A percentile compares a stretch with the other conserved stretches of the same genome.
Evolutionary conservation across 352 stramenopile species (phyloP).

Genomic region (Pythium scleroteichum): DNA sequence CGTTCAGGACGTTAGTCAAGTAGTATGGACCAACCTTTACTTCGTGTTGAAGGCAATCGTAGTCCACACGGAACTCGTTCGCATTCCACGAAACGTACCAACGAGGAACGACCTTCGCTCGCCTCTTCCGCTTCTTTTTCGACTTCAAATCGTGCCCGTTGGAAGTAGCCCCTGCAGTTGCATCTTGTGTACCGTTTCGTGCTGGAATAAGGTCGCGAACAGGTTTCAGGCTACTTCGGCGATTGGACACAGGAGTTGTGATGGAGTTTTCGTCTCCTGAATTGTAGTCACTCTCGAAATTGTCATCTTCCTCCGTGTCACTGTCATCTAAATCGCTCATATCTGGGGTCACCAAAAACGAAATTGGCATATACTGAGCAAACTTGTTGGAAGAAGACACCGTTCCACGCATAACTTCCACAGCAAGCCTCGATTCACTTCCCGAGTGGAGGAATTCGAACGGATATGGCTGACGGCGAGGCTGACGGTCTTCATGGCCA

Average conservation of each 20-base stretch:
- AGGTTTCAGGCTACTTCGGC: slow-evolving; percentile 36
- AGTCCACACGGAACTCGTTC: slow-evolving; percentile 85
- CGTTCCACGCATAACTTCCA: slow-evolving; percentile 73
- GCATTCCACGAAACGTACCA: slow-evolving; percentile 88
- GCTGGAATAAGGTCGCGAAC: slow-evolving; percentile 18
- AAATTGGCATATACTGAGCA: slow-evolving; percentile 73
- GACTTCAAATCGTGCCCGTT: slow-evolving; percentile 35
- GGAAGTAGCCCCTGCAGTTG: slow-evolving; percentile 7
- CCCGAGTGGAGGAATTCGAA: slow-evolving; percentile 79
- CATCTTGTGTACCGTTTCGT: slow-evolving; percentile 27
- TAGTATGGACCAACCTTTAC: slow-evolving; percentile 87
- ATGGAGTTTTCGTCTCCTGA: slow-evolving; percentile 52
- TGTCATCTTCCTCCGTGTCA: slow-evolving; percentile 56
- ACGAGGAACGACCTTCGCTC: slow-evolving; percentile 61
- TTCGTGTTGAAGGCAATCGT: slow-evolving; percentile 67
- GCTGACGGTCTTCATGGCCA: slow-evolving; percentile 41
- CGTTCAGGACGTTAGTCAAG: slow-evolving; percentile 77
- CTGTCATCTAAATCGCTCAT: slow-evolving; percentile 69
- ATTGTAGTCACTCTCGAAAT: slow-evolving; percentile 70
- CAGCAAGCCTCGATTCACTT: slow-evolving; percentile 57
- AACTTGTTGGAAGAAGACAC: slow-evolving; percentile 84
- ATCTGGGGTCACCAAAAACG: slow-evolving; percentile 74
- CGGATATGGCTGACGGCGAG: slow-evolving; percentile 35
- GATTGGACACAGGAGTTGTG: neutral
- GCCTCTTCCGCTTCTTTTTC: slow-evolving; percentile 74